Percentiles rank a stretch among this genome's conserved stretches.
Evolutionary conservation across 2,329 filamentous ascomycete species (phyloP).

Genomic region (Pseudonectria buxi): DNA sequence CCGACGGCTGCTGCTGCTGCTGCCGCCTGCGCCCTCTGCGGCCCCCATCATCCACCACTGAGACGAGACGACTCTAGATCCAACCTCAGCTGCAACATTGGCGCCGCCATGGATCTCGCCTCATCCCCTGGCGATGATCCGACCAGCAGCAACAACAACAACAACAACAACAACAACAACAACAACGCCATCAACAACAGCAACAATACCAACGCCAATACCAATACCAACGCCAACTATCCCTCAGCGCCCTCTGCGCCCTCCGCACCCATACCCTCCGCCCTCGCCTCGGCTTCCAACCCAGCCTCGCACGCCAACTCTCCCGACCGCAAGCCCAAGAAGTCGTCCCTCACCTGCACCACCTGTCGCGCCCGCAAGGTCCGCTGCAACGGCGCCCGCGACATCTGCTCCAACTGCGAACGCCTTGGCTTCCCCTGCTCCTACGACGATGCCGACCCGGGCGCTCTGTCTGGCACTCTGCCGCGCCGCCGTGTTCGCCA

Average conservation of each 20-base stretch:
- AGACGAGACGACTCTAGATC: too few species aligned
- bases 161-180: slow-evolving; percentile 2
- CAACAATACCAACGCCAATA: slow-evolving; percentile 15
- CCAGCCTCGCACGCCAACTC: slow-evolving; percentile 20
- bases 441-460: slow-evolving; percentile 42
- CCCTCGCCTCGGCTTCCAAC: slow-evolving; percentile 14
- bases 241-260: slow-evolving; percentile 6
- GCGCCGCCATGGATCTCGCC: slow-evolving; percentile 23
- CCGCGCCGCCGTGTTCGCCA: slow-evolving; percentile 49
- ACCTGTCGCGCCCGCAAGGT: slow-evolving; percentile 52
- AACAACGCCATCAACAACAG: slow-evolving; percentile 23
- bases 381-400: slow-evolving; percentile 48
- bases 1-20: too few species aligned
- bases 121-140: slow-evolving; percentile 20
- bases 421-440: slow-evolving; percentile 52
- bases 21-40: too few species aligned
- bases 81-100: slow-evolving; percentile 1
- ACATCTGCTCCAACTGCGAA: slow-evolving; percentile 52
- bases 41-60: too few species aligned
- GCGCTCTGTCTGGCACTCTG: slow-evolving; percentile 37
- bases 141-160: slow-evolving; percentile 22
- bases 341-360: slow-evolving; percentile 43
- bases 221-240: slow-evolving; percentile 11
- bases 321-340: slow-evolving; percentile 32
- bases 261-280: slow-evolving; percentile 3